Evolutionary conservation across 495 filamentous ascomycete species (phyloP).

Genomic region (Penicillium manginii): DNA sequence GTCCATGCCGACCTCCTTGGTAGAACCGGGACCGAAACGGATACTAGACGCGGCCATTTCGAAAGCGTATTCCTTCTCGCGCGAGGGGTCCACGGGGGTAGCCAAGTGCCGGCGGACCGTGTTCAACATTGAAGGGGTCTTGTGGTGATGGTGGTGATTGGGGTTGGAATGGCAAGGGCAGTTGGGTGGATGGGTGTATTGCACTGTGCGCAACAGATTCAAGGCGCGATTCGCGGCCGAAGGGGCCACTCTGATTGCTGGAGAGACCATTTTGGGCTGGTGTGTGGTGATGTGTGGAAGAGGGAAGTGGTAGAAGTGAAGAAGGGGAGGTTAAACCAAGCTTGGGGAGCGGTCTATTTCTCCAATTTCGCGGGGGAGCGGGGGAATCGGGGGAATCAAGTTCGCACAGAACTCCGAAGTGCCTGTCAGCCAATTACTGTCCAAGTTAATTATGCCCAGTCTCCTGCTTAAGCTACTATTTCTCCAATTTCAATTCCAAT

Average conservation of each 20-base stretch:
- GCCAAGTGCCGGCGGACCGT: constrained; percentile 66
- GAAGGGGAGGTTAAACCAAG: background rate
- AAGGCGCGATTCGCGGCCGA: constrained; percentile 77
- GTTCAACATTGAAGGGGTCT: constrained; percentile 52
- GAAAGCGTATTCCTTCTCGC: constrained; percentile 95
- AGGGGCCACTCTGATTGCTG: constrained; percentile 62
- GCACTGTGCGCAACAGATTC: constrained; percentile 82
- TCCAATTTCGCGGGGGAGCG: constrained; percentile 34
- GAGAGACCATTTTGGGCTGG: constrained; percentile 45
- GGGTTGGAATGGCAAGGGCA: constrained; percentile 95
- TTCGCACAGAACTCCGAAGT: constrained; percentile 31
- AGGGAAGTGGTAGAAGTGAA: constrained; percentile 19
- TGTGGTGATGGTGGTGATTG: constrained; percentile 67
- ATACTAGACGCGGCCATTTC: constrained; percentile 95
- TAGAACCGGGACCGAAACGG: constrained; percentile 91
- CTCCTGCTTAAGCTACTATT: background rate
- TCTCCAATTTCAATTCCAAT: background rate
- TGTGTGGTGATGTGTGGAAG: constrained; percentile 11
- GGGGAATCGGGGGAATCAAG: constrained; percentile 21
- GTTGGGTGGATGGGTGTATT: constrained; percentile 84
- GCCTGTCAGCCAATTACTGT: background rate
- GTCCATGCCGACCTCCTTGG: constrained; percentile 98
- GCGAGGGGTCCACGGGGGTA: constrained; percentile 69
- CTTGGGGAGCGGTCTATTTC: constrained; percentile 11
- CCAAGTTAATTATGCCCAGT: background rate